Conservation (phyloP, 148 eudicot species). For the Limonium bicolor region DNA sequence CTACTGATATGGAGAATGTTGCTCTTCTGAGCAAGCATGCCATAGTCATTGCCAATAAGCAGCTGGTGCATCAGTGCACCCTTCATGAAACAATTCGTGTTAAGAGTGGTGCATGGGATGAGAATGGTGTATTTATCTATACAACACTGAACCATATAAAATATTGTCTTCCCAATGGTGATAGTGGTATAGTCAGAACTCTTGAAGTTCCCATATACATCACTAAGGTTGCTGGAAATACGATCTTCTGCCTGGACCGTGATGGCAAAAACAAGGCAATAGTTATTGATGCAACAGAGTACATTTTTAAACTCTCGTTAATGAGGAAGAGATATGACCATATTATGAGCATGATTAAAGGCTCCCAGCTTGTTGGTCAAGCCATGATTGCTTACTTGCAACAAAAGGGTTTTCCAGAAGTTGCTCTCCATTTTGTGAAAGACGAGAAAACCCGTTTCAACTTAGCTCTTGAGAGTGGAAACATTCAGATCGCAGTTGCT, state of each 20-base stretch:
- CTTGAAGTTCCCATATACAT: constrained; percentile 81
- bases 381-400: constrained; percentile 97
- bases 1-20: constrained; percentile 87
- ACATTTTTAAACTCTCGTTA: constrained; percentile 62
- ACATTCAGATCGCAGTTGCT: constrained; percentile 59
- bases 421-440: constrained; percentile 94
- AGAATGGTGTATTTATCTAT: constrained; percentile 83
- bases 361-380: constrained; percentile 90
- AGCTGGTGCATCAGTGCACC: constrained; percentile 85
- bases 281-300: constrained; percentile 76
- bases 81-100: constrained; percentile 97
- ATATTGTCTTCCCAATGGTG: constrained; percentile 90
- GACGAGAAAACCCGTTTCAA: constrained; percentile 62
- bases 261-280: constrained; percentile 75
- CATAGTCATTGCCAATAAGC: constrained; percentile 71
- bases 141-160: constrained; percentile 84
- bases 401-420: constrained; percentile 98
- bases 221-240: constrained; percentile 65
- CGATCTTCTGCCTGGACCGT: constrained; percentile 76
- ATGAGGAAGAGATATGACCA: constrained; percentile 73
- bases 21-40: constrained; percentile 91
- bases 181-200: constrained; percentile 82
- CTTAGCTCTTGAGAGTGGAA: constrained; percentile 49
- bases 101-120: constrained; percentile 98
- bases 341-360: constrained; percentile 88